Base-by-base conservation (phyloP, 345 rosid species). In the Euphorbia pulcherrima region DNA sequence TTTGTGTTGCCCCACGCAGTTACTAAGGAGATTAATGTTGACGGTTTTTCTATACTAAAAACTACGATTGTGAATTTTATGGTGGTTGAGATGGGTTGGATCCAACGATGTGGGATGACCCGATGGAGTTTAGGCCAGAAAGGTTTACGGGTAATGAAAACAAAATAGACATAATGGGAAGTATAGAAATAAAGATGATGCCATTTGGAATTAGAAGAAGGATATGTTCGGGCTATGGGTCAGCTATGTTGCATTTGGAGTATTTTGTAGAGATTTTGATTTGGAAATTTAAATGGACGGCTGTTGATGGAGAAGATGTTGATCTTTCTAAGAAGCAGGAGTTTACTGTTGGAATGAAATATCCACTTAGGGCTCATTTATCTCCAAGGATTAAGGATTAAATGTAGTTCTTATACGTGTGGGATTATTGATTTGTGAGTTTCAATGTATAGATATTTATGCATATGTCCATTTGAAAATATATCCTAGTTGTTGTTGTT, bases 1-100 rank as follows among this genome's bases (percentile, higher is more conserved):
- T 21, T 53, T 21, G 27, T 53, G 57, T 23, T 53, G 57, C 57
- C 57, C 8, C 57, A 53, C 14, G 57, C 57, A 53, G 57, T 53
- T 3, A 53, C 57, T 1, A 5, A 53, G 3, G 57, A 53, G 14
- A 9, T 28, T 1, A 14, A 21, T 21, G 3, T 53, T 2, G 57
- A 23, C 1, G 57, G 28, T 24, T 53, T 21, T 53, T 1, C 11
- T 8, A 9, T 53, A 1, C 57, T 28, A 1, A 53, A 53, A 21
- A 53, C 21, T 53, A 28, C 5, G 8, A 21, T 1, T 53, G 57
- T 53, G 28, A 53, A 53, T 53, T 53, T 53, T 24, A 53, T 53
- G 57, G 28, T 53, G 21, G 57, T 28, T 3, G 57, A 53, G 13
- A 53, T 53, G 57, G 57, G 57, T 21, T 53, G 28, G 57, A 53